phyloP scores from a whole-genome alignment of 176 grass and related monocot species.

The Canna indica region DNA sequence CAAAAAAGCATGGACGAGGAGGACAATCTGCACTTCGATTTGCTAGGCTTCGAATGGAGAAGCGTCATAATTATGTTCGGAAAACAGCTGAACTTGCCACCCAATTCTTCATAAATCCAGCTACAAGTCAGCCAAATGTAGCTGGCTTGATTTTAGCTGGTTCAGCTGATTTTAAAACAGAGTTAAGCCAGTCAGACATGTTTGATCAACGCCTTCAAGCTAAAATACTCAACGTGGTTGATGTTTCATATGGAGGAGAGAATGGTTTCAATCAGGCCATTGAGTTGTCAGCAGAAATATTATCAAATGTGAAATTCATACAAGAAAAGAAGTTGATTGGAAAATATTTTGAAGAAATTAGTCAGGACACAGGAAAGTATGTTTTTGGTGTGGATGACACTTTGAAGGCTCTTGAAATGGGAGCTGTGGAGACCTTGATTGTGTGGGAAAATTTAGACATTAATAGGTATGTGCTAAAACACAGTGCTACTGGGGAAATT shows the following conservation, averaged over 20 bases:
- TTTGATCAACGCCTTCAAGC: constrained; percentile 31
- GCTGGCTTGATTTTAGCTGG: constrained; percentile 33
- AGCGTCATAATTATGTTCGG: constrained; percentile 33
- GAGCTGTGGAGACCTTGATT: constrained; percentile 34
- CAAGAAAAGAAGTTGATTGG: constrained; percentile 40
- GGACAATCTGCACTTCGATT: constrained; percentile 37
- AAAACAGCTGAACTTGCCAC: constrained; percentile 40
- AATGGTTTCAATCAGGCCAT: constrained; percentile 45
- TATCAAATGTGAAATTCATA: constrained; percentile 39
- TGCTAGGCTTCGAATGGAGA: constrained; percentile 34
- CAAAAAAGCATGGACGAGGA: constrained; percentile 40
- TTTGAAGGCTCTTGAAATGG: constrained; percentile 36
- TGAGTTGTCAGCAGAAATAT: constrained; percentile 36
- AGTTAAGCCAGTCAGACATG: constrained; percentile 41
- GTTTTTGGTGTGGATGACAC: constrained; percentile 40
- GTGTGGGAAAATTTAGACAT: constrained; percentile 44
- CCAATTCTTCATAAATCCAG: constrained; percentile 40
- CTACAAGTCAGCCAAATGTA: constrained; percentile 36
- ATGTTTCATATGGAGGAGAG: constrained; percentile 39
- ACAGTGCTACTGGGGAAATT: constrained; percentile 27
- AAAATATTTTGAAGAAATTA: constrained; percentile 44
- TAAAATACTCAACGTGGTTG: constrained; percentile 37
- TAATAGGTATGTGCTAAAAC: constrained; percentile 25
- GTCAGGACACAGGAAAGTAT: constrained; percentile 41
- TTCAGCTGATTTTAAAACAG: constrained; percentile 42